These are phyloP conservation scores for Datura wrightii DNA, from an alignment of 257 asterid genomes.

Conservation along the genomic window DNA sequence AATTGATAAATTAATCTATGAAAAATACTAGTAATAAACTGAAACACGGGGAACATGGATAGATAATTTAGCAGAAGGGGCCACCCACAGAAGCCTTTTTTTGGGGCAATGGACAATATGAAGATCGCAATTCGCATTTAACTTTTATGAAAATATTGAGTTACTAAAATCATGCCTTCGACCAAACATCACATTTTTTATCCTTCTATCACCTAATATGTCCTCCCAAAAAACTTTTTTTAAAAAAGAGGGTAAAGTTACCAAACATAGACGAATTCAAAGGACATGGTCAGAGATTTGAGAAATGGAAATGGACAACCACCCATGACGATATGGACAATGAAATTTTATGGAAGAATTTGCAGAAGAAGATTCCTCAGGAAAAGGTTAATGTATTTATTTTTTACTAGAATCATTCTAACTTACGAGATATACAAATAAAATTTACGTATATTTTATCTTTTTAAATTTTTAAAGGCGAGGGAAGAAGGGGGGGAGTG, in stretches of 20 bases:
- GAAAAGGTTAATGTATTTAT: too few relatives aligned
- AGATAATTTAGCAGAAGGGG: not conserved
- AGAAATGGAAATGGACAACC: constrained; percentile 1
- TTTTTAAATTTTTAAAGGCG: too few relatives aligned
- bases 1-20: too few relatives aligned
- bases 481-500: too few relatives aligned
- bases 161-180: not conserved
- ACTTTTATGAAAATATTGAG: not conserved
- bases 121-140: not conserved
- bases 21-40: too few relatives aligned
- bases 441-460: too few relatives aligned
- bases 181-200: not conserved
- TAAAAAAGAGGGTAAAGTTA: not conserved
- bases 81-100: not conserved
- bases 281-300: not conserved
- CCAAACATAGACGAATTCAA: constrained; percentile 26
- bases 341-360: not conserved
- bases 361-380: not conserved
- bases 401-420: not conserved
- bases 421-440: too few relatives aligned
- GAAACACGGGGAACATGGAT: not conserved
- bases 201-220: not conserved
- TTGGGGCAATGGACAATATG: not conserved
- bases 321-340: not conserved
- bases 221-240: not conserved